Evolutionary conservation across 305 asterid genomes (phyloP), one percentile per base, ranked within the genome.

Genomic region (Solanum hybrid): DNA sequence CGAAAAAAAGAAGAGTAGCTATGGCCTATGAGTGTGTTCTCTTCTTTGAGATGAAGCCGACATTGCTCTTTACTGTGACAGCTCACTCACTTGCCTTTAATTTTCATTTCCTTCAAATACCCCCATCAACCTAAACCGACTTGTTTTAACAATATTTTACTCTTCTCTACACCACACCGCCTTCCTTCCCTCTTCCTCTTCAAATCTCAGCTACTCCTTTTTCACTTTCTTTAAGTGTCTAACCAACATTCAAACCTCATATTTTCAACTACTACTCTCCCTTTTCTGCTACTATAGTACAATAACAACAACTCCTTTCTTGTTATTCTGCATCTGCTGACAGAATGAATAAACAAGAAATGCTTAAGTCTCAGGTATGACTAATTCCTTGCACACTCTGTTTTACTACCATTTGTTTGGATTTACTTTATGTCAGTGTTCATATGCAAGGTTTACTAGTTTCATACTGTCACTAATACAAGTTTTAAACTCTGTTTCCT

Each of bases 281-380:
- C 4, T 38, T 9, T 6, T n/a, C 42, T 86, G 37, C 36, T 66
- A 56, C 69, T 56, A 56, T 56, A 64, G n/a, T 26, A n/a, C 6
- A 36, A 86, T 16, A 86, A 64, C 0, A 22, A 69, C 8, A 38
- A 17, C 0, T 27, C 89, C 12, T 64, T 51, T 51, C 31, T 51
- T 22, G 46, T 56, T 56, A 85, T 56, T 85, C 13, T 56, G 72
- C 17, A 42, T 7, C 72, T 26, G 24, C 27, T 26, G 29, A 20
- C 86, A 92, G 35, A 77, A 95, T 94, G 96, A 94, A 78, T 82
- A 95, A 95, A 87, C 95, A 94, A 76, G 98, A 94, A 73, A 90
- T 94, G 93, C 31, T 94, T 91, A 95, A 94, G 96, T 71, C 90
- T 92, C 96, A 93, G 98, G 97, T 94, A 92, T 86, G 84, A 69